Percentiles rank a stretch among this genome's conserved stretches.
These are phyloP conservation scores for Zymoseptoria crescenta DNA, from an alignment of 2,329 filamentous ascomycete species.

Conservation along the genomic window DNA sequence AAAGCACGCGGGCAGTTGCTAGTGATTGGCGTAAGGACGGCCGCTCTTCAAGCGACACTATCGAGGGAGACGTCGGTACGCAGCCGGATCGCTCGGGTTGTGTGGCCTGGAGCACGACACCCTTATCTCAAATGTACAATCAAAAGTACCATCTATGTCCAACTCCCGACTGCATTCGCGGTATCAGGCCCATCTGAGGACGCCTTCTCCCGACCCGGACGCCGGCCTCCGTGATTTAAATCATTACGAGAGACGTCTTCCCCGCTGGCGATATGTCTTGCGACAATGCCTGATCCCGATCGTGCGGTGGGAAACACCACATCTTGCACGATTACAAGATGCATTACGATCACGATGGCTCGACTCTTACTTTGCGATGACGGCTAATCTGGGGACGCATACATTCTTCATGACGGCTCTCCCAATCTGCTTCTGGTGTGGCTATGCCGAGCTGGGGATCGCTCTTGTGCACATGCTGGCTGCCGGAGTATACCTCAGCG, in stretches of 20 bases:
- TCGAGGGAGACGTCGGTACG: neutral
- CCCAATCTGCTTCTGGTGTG: constrained; percentile 95
- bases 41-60: too few relatives aligned
- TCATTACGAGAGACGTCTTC: constrained; percentile 58
- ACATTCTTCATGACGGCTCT: constrained; percentile 97
- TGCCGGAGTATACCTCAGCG: constrained; percentile 61
- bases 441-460: constrained; percentile 74
- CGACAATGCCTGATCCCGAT: constrained; percentile 77
- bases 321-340: constrained; percentile 79
- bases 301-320: constrained; percentile 89
- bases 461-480: constrained; percentile 58
- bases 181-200: constrained; percentile 21
- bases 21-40: too few relatives aligned
- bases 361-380: constrained; percentile 94
- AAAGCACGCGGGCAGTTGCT: too few relatives aligned
- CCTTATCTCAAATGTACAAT: constrained; percentile 8
- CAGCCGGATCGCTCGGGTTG: neutral
- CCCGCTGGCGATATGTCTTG: constrained; percentile 78
- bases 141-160: constrained; percentile 15
- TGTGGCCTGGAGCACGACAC: neutral
- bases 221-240: constrained; percentile 74
- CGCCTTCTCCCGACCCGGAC: constrained; percentile 40
- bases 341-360: constrained; percentile 72
- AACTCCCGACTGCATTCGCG: constrained; percentile 9
- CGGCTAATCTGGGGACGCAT: constrained; percentile 92